phyloP scores from a whole-genome alignment of 306 rosid species.

The Ziziphus jujuba region DNA sequence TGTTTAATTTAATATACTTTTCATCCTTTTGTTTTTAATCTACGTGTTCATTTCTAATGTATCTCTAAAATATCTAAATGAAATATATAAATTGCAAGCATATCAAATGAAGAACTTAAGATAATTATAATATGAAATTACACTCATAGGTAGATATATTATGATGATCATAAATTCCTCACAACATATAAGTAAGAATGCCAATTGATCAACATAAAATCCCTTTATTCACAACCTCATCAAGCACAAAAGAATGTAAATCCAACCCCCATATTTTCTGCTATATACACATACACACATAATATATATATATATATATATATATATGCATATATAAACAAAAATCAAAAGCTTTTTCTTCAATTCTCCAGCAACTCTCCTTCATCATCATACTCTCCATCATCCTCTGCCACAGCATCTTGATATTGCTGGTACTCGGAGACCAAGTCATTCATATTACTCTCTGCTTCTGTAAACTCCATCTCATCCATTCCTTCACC shows the following conservation, averaged over 20 bases:
- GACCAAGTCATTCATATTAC: conserved; percentile 89
- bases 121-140: background rate
- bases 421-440: conserved; percentile 91
- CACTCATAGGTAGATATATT: background rate
- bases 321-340: background rate
- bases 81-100: too few relatives aligned
- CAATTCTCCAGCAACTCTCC: conserved; percentile 35
- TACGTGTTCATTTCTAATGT: too few relatives aligned
- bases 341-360: conserved; percentile 7
- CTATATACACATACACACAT: too few relatives aligned
- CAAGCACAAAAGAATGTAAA: too few relatives aligned
- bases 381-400: conserved; percentile 35
- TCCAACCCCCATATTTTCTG: too few relatives aligned
- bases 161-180: conserved; percentile 13
- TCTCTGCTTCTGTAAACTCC: conserved; percentile 89
- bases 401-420: conserved; percentile 57
- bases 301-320: too few relatives aligned
- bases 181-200: conserved; percentile 5
- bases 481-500: conserved; percentile 94
- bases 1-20: too few relatives aligned
- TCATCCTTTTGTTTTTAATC: too few relatives aligned
- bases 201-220: too few relatives aligned
- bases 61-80: too few relatives aligned
- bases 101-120: background rate
- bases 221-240: too few relatives aligned